A percentile compares a stretch with the other conserved stretches of the same genome.
phyloP scores from a whole-genome alignment of 148 eudicot genomes.

The Chenopodium berlandieri region DNA sequence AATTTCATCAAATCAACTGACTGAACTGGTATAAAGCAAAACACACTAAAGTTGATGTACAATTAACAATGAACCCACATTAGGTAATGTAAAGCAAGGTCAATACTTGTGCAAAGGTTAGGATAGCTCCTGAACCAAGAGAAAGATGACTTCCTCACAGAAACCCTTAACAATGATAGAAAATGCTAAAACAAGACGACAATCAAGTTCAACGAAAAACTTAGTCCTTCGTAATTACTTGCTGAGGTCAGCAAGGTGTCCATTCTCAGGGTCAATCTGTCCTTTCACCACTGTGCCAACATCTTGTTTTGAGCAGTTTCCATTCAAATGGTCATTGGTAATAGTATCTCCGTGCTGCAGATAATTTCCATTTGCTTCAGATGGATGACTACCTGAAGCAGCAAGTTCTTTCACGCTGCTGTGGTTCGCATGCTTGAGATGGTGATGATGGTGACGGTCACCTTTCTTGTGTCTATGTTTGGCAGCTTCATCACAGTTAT shows the following conservation, averaged over 20 bases:
- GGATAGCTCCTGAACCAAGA: not conserved
- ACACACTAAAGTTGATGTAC: not conserved
- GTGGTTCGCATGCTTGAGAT: conserved; percentile 19
- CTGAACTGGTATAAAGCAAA: not conserved
- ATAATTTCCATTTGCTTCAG: not conserved
- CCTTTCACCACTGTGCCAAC: conserved; percentile 11
- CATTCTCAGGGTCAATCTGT: not conserved
- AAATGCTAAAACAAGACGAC: not conserved
- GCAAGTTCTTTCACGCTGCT: not conserved
- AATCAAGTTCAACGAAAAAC: not conserved
- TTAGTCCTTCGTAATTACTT: not conserved
- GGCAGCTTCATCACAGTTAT: conserved; percentile 31
- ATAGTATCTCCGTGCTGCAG: not conserved
- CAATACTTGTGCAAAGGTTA: not conserved
- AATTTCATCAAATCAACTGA: not conserved
- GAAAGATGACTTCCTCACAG: not conserved
- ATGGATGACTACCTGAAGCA: not conserved
- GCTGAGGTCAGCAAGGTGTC: not conserved
- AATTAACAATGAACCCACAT: not conserved
- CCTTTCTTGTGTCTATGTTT: conserved; percentile 31
- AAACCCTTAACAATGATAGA: not conserved
- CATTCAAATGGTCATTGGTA: not conserved
- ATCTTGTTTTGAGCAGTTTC: not conserved
- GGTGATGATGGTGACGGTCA: conserved; percentile 21
- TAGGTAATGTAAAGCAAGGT: not conserved